Evolutionary conservation across 2,329 filamentous ascomycete genomes (phyloP).

Genomic region (Xylariaceae sp.): DNA sequence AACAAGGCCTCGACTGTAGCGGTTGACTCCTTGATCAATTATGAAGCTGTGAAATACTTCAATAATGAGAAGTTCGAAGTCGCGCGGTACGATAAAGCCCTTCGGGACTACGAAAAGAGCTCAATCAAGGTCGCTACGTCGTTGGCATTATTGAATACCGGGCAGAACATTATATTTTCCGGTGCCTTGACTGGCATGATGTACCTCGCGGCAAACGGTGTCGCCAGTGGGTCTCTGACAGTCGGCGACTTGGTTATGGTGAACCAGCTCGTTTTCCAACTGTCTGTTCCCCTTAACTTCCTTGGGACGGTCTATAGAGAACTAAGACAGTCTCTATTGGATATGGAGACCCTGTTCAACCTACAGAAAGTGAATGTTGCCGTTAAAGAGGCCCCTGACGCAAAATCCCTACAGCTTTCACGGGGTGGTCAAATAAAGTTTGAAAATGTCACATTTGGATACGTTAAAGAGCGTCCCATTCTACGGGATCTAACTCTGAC

Average conservation of each 20-base stretch:
- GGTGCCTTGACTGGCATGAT: slow-evolving; percentile 94
- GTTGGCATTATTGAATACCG: slow-evolving; percentile 84
- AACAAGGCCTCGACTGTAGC: slow-evolving; percentile 93
- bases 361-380: slow-evolving; percentile 92
- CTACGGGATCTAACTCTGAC: slow-evolving; percentile 78
- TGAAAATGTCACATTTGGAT: slow-evolving; percentile 92
- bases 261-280: slow-evolving; percentile 96
- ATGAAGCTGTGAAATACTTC: slow-evolving; percentile 98
- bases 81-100: slow-evolving; percentile 78
- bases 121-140: slow-evolving; percentile 97
- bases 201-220: slow-evolving; percentile 90
- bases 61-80: slow-evolving; percentile 98
- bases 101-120: slow-evolving; percentile 82
- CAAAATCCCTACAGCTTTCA: slow-evolving; percentile 66
- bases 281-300: slow-evolving; percentile 95
- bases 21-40: slow-evolving; percentile 96
- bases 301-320: slow-evolving; percentile 97
- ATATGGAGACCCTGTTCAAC: slow-evolving; percentile 98
- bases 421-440: slow-evolving; percentile 87
- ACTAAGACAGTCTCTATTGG: slow-evolving; percentile 85
- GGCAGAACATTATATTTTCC: slow-evolving; percentile 97
- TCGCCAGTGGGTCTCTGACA: slow-evolving; percentile 74
- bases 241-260: slow-evolving; percentile 98
- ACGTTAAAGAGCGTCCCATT: slow-evolving; percentile 81
- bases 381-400: slow-evolving; percentile 72